These are phyloP conservation scores for Suillus cothurnatus DNA, from an alignment of 768 basidiomycete genomes.

Conservation along the genomic window DNA sequence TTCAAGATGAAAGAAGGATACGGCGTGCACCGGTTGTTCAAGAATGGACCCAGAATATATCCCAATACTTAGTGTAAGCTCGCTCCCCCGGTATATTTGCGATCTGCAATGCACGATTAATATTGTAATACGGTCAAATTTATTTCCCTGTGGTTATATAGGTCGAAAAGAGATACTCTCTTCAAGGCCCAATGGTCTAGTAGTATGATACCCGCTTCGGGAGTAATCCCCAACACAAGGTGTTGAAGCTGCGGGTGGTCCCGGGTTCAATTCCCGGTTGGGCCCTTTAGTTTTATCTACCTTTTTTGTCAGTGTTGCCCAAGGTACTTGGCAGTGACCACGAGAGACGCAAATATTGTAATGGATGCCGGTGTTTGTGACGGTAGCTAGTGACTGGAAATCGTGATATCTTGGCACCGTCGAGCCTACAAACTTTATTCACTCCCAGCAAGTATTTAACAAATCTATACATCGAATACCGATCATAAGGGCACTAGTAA, in stretches of 20 bases:
- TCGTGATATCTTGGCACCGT: background rate
- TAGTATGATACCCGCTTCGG: conserved; percentile 58
- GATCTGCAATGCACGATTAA: too few species aligned
- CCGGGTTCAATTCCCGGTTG: conserved; percentile 62
- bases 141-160: background rate
- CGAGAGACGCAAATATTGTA: background rate
- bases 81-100: too few species aligned
- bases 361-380: background rate
- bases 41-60: background rate
- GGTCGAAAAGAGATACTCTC: background rate
- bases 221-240: conserved; percentile 23
- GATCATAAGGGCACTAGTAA: too few species aligned
- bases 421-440: background rate
- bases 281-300: conserved; percentile 36
- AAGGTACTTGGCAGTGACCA: background rate
- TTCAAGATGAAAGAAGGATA: background rate
- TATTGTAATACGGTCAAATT: too few species aligned
- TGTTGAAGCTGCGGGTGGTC: conserved; percentile 49
- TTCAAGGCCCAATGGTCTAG: conserved; percentile 50
- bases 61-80: too few species aligned
- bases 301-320: background rate
- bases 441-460: background rate
- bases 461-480: too few species aligned
- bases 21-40: background rate
- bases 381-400: background rate